Evolutionary conservation across 2,329 filamentous ascomycete species (phyloP).

Genomic region (Apiospora hydei): DNA sequence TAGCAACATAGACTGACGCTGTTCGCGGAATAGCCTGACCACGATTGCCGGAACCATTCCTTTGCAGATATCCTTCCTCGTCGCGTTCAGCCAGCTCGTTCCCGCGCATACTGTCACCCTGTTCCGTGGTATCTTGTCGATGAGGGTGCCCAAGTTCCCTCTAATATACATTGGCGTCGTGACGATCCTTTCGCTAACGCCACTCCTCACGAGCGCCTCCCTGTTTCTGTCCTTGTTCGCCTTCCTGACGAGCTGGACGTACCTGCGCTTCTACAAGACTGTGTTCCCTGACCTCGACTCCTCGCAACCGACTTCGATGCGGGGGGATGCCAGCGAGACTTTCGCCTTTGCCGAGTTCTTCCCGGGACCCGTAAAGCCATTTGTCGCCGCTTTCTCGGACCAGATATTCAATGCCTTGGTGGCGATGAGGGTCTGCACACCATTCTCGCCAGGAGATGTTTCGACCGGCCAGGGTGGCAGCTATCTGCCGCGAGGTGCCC

Average conservation of each 20-base stretch:
- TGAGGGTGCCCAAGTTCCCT: slow-evolving; percentile 78
- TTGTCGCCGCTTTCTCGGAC: slow-evolving; percentile 76
- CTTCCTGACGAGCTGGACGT: slow-evolving; percentile 90
- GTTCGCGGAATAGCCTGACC: slow-evolving; percentile 64
- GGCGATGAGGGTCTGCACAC: slow-evolving; percentile 78
- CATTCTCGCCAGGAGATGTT: slow-evolving; percentile 84
- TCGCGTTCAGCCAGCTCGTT: slow-evolving; percentile 96
- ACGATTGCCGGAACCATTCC: slow-evolving; percentile 89
- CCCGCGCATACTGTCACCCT: slow-evolving; percentile 96
- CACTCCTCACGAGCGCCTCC: slow-evolving; percentile 71
- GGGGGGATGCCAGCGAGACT: slow-evolving; percentile 93
- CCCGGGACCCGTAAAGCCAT: slow-evolving; percentile 80
- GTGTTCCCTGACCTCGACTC: slow-evolving; percentile 73
- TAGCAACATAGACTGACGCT: neutral
- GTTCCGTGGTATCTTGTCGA: slow-evolving; percentile 85
- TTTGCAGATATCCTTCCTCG: slow-evolving; percentile 90
- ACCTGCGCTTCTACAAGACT: slow-evolving; percentile 92
- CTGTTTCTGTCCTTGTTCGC: slow-evolving; percentile 82
- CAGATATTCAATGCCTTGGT: slow-evolving; percentile 79
- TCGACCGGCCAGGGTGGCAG: slow-evolving; percentile 75
- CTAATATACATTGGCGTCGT: slow-evolving; percentile 79
- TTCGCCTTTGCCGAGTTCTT: slow-evolving; percentile 98
- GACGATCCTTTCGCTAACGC: slow-evolving; percentile 67
- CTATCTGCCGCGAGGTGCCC: slow-evolving; percentile 61
- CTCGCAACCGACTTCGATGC: slow-evolving; percentile 68